Conservation (phyloP, 2,329 filamentous ascomycete genomes). For the Talaromyces sp. region DNA sequence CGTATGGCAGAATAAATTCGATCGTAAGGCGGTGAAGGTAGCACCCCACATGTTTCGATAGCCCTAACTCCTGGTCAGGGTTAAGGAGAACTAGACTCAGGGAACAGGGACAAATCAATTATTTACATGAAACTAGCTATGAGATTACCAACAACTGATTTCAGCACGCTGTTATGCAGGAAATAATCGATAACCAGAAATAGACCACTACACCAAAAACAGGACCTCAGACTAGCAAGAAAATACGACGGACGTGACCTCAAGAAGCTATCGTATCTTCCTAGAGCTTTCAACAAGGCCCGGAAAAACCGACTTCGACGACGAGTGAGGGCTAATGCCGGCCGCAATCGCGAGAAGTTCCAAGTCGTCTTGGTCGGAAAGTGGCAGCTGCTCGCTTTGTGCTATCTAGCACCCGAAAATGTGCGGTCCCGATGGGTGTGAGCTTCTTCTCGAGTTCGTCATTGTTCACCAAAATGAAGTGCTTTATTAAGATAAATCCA, state of each 20-base stretch:
- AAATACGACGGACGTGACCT: background rate
- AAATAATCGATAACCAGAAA: background rate
- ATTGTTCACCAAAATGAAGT: background rate
- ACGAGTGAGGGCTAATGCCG: no score
- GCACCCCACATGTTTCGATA: background rate
- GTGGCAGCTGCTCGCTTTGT: no score
- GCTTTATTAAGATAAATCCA: background rate
- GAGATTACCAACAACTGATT: background rate
- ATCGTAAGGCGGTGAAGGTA: slow-evolving; percentile 21
- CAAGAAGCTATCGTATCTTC: background rate
- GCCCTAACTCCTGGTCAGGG: background rate
- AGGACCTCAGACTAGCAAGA: background rate
- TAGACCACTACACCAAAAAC: background rate
- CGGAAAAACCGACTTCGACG: no score
- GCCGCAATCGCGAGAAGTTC: no score
- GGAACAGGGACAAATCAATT: background rate
- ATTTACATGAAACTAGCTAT: background rate
- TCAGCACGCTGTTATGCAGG: background rate
- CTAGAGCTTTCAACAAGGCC: no score
- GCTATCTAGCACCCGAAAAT: no score
- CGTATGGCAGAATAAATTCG: slow-evolving; percentile 19
- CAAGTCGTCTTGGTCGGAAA: no score
- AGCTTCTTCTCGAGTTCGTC: no score
- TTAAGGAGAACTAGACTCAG: background rate
- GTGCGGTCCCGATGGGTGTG: no score